Evolutionary conservation across 2,329 filamentous ascomycete species (phyloP).

Genomic region (Emmonsia crescens): DNA sequence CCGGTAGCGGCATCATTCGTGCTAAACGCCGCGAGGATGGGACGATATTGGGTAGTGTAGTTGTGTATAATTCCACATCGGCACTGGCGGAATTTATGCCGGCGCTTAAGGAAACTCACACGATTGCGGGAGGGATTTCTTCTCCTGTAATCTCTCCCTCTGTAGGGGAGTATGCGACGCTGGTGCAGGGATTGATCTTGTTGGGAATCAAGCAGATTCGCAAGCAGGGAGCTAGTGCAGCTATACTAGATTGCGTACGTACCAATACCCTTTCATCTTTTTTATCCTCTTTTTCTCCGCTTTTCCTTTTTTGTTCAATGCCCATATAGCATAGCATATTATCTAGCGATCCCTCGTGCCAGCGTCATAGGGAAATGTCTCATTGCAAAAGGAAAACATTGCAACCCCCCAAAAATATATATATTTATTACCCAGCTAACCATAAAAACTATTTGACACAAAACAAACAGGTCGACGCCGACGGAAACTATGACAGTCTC

Average conservation of each 20-base stretch:
- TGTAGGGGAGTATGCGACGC: conserved; percentile 55
- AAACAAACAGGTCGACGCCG: conserved; percentile 50
- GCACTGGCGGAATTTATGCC: conserved; percentile 60
- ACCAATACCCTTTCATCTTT: background rate
- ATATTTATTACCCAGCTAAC: background rate
- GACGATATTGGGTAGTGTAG: conserved; percentile 63
- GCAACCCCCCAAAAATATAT: background rate
- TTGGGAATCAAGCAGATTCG: conserved; percentile 77
- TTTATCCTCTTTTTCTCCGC: background rate
- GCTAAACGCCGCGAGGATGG: conserved; percentile 61
- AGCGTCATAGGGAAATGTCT: background rate
- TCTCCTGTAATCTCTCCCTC: conserved; percentile 64
- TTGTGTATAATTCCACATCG: conserved; percentile 64
- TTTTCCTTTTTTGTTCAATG: conserved; percentile 12
- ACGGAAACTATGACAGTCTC: conserved; percentile 62
- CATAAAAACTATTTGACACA: background rate
- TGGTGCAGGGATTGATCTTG: conserved; percentile 69
- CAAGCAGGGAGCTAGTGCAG: conserved; percentile 60
- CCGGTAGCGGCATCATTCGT: conserved; percentile 69
- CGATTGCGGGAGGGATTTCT: conserved; percentile 60
- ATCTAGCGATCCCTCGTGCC: background rate
- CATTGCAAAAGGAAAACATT: background rate
- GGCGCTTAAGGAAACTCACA: conserved; percentile 48
- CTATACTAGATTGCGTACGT: conserved; percentile 69
- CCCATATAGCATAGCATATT: conserved; percentile 9